A percentile compares a stretch with the other conserved stretches of the same genome.
Evolutionary conservation across 805 yeast genomes (phyloP).

Genomic region (Saccharomyces mikatae): DNA sequence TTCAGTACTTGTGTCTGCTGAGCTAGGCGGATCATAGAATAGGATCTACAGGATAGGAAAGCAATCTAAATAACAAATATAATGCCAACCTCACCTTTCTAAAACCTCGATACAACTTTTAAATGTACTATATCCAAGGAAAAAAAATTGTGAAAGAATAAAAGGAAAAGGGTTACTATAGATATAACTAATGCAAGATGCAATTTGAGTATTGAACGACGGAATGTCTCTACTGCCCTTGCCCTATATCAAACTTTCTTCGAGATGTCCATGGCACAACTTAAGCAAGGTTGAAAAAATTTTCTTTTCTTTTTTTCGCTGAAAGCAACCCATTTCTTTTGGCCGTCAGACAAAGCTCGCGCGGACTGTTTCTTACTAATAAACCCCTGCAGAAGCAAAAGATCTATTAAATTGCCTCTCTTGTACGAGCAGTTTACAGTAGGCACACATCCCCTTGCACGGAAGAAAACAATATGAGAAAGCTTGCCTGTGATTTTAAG

Average conservation of each 20-base stretch:
- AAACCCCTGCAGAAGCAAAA: not conserved
- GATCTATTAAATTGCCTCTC: not conserved
- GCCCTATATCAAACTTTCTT: not conserved
- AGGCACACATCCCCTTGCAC: not conserved
- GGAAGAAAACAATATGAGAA: not conserved
- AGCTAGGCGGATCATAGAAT: slow-evolving; percentile 27
- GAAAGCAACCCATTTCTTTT: not conserved
- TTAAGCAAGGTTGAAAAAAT: not conserved
- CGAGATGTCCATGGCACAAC: not conserved
- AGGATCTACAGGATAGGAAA: not conserved
- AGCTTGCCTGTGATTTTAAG: not conserved
- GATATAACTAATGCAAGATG: not conserved
- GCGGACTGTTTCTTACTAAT: not conserved
- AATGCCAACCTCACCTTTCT: not conserved
- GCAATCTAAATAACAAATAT: not conserved
- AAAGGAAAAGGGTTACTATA: not conserved
- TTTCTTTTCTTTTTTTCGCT: not conserved
- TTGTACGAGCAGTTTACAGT: not conserved
- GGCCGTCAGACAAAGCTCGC: not conserved
- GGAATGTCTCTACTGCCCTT: not conserved
- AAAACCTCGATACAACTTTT: not conserved
- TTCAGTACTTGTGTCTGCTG: slow-evolving; percentile 31
- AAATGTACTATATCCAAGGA: not conserved
- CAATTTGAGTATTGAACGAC: not conserved
- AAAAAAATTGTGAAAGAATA: not conserved